These are phyloP conservation scores for Ormosia semicastrata DNA, from an alignment of 306 rosid genomes.

Conservation along the genomic window DNA sequence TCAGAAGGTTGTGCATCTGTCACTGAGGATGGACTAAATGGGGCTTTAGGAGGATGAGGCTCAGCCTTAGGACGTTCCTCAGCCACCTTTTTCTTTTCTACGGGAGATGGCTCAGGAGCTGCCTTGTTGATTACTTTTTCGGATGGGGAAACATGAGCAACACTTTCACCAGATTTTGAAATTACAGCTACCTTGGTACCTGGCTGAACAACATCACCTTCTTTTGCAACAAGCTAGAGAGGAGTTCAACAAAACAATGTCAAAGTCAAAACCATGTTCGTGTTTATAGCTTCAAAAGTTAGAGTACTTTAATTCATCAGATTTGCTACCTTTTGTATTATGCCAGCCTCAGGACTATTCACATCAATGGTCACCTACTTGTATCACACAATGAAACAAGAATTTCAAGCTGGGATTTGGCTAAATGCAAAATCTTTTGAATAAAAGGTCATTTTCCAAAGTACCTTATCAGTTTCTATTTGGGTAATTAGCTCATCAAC, in stretches of 20 bases:
- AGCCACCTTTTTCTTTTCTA: constrained; percentile 32
- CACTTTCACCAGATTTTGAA: constrained; percentile 57
- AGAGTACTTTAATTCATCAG: too few species aligned
- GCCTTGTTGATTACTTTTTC: constrained; percentile 30
- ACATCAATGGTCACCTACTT: constrained; percentile 69
- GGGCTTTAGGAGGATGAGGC: constrained; percentile 37
- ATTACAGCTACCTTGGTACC: constrained; percentile 61
- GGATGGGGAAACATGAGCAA: constrained; percentile 40
- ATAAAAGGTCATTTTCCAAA: neutral
- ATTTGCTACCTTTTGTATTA: constrained; percentile 44
- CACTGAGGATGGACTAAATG: constrained; percentile 35
- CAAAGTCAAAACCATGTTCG: neutral
- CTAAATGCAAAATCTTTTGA: neutral
- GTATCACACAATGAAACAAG: neutral
- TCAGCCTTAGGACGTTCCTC: neutral
- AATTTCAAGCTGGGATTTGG: neutral
- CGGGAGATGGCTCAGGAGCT: constrained; percentile 35
- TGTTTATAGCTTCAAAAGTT: too few species aligned
- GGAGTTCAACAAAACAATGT: neutral
- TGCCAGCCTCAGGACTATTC: constrained; percentile 57
- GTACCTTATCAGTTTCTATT: constrained; percentile 68
- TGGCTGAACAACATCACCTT: constrained; percentile 66
- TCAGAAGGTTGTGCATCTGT: constrained; percentile 25
- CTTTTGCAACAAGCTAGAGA: constrained; percentile 49
- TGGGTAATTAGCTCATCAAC: constrained; percentile 64